Base-by-base conservation (phyloP, 2,329 filamentous ascomycete genomes). In the Venturia effusa region DNA sequence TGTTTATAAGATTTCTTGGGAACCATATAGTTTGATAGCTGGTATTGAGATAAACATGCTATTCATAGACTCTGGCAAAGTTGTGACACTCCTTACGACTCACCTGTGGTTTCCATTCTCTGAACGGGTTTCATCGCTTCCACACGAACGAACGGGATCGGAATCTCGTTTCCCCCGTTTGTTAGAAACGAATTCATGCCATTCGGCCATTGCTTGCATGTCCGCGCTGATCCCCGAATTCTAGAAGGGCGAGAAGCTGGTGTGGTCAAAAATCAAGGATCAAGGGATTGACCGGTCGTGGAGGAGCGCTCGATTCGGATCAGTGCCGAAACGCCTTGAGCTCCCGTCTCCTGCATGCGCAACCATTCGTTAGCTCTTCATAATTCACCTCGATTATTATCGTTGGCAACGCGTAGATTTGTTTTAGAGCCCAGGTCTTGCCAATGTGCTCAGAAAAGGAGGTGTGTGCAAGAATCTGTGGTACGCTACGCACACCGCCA, bases 301-400 rank as follows among this genome's bases (percentile, higher is more conserved):
- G 37, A 60, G 37, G 13, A 32, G n/a, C 37, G 59, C 59, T 27
- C 55, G 30, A 61, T 32, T 43, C n/a, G 37, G 27, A 24, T 64
- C 62, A 68, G 34, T 67, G 64, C 5, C 66, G 66, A 59, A 68
- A 68, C 17, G 67, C 66, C 32, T 63, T 70, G 13, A 74, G 68
- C 65, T 74, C 73, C 55, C 69, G 67, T 41, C 70, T 71, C 72
- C 72, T 74, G 55, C n/a, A 15, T 19, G n/a, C 22, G 10, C 3
- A 55, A 19, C 51, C 51, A 37, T 30, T 57, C 27, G 51, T 57
- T 57, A 57, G 51, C 51, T 11, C 15, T 15, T 30, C 30, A 55
- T 34, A 34, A 19, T n/a, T 10, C 51, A 57, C 15, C 27, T 34
- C 51, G 22, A 27, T 3, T 10, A 34, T n/a, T 34, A 57, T 57